These are phyloP conservation scores for Botryotinia globosa DNA, from an alignment of 2,329 filamentous ascomycete species.

Conservation along the genomic window DNA sequence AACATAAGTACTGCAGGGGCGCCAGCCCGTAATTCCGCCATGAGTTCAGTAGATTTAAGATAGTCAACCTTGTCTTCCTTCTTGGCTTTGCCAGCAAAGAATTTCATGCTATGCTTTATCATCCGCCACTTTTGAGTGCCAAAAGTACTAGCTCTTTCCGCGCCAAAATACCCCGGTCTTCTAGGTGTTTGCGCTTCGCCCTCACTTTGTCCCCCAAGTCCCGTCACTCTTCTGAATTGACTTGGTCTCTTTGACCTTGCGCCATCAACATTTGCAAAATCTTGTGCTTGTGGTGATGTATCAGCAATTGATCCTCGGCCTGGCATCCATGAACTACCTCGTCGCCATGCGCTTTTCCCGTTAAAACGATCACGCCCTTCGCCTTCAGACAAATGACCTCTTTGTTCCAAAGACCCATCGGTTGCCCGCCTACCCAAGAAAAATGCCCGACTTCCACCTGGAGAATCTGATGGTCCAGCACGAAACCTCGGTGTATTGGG, in stretches of 20 bases:
- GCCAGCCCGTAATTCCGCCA: constrained; percentile 90
- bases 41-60: constrained; percentile 90
- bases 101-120: constrained; percentile 83
- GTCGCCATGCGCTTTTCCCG: constrained; percentile 54
- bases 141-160: constrained; percentile 68
- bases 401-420: constrained; percentile 55
- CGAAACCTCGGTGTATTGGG: constrained; percentile 60
- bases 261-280: constrained; percentile 42
- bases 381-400: constrained; percentile 70
- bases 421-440: constrained; percentile 64
- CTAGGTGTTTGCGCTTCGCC: constrained; percentile 60
- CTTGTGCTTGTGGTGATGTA: constrained; percentile 49
- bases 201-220: constrained; percentile 60
- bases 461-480: constrained; percentile 32
- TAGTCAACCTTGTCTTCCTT: constrained; percentile 85
- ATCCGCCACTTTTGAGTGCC: constrained; percentile 86
- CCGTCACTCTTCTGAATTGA: constrained; percentile 61
- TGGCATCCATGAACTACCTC: constrained; percentile 47
- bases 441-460: constrained; percentile 31
- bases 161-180: constrained; percentile 54
- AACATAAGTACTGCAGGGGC: constrained; percentile 91
- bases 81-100: constrained; percentile 70
- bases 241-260: constrained; percentile 55
- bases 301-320: constrained; percentile 51
- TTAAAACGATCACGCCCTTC: constrained; percentile 65